A percentile compares a stretch with the other conserved stretches of the same genome.
Conservation (phyloP, 352 stramenopile genomes). For the Chrysophaeum taylorii region DNA sequence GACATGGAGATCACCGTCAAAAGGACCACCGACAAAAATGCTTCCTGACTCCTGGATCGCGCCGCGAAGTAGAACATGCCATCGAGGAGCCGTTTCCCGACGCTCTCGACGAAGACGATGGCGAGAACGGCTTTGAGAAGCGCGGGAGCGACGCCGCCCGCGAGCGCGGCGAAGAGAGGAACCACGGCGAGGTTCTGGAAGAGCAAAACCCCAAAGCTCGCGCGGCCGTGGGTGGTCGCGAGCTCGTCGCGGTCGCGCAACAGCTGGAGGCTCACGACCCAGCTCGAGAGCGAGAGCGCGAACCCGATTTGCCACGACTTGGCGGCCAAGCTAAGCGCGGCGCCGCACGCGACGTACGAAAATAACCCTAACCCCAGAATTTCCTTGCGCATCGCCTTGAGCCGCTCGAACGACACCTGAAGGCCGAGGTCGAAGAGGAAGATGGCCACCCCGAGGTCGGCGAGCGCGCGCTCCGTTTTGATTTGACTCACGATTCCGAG, state of each 20-base stretch:
- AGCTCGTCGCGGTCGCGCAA: constrained; percentile 63
- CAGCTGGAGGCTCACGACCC: constrained; percentile 46
- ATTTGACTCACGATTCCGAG: constrained; percentile 50
- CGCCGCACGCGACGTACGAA: background rate
- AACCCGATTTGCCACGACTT: too few species aligned
- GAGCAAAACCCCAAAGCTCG: constrained; percentile 63
- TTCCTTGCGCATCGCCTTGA: constrained; percentile 64
- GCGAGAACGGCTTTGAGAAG: constrained; percentile 58
- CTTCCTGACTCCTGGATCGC: constrained; percentile 56
- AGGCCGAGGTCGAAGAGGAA: constrained; percentile 79
- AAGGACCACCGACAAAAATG: constrained; percentile 66
- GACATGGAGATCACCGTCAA: constrained; percentile 65
- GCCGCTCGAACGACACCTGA: constrained; percentile 55
- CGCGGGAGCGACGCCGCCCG: constrained; percentile 31
- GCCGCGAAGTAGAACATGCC: constrained; percentile 63
- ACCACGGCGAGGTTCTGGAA: constrained; percentile 72
- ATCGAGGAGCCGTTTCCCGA: constrained; percentile 58
- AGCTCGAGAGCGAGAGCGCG: constrained; percentile 55
- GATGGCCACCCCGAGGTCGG: constrained; percentile 65
- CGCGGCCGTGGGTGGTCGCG: constrained; percentile 55
- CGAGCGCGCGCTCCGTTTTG: constrained; percentile 29
- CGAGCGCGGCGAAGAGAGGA: constrained; percentile 51
- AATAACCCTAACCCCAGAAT: constrained; percentile 58
- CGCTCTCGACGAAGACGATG: constrained; percentile 52
- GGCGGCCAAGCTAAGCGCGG: constrained; percentile 31